Base-by-base conservation (phyloP, 768 basidiomycete genomes). In the Amanita muscaria region DNA sequence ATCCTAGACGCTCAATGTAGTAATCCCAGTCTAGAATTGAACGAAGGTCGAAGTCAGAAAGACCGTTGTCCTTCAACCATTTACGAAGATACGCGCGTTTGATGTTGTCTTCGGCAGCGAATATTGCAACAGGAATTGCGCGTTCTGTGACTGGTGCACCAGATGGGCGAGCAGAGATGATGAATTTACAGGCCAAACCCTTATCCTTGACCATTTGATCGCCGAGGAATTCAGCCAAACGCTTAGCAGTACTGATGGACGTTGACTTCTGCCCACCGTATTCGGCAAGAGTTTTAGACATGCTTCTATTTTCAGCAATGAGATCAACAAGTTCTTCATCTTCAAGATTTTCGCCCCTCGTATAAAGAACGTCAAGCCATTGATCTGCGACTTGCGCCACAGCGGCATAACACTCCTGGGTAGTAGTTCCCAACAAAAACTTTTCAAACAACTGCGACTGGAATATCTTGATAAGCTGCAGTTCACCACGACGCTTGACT, bases 181-280 rank as follows among this genome's bases (percentile, higher is more conserved):
- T 91, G 65, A 99, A 99, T 59, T 91, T 92, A 74, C 96, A 98
- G 7, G 96, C 89, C 14, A 99, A 79, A 46, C 96, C 96, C 60
- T 98, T 99, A 68, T 98, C 96, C 63, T 97, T 97, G 55, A 98
- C 93, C 96, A 99, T 99, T 55, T 92, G 88, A 58, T 92, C 83
- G 24, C 96, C 96, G 45, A 99, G 66, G 67, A 99, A 98, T 60
- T 99, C 96, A 2, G 96, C 92, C 16, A 99, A 73, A 48, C 96
- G 82, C 52, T 77, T 81, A 3, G 96, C 96, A 1, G 96, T 99
- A 52, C 87, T 91, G 66, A 99, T 99, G 1, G 93, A 96, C 0
- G 96, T 99, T 23, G 93, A 97, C 64, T 99, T 99, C 60, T 99
- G 96, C 5, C 79, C 82, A 3, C 75, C 96, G 58, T 99, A 98